Evolutionary conservation across 179 eudicot genomes (phyloP), one percentile per base, ranked within the genome.

Genomic region (Vitellaria paradoxa): DNA sequence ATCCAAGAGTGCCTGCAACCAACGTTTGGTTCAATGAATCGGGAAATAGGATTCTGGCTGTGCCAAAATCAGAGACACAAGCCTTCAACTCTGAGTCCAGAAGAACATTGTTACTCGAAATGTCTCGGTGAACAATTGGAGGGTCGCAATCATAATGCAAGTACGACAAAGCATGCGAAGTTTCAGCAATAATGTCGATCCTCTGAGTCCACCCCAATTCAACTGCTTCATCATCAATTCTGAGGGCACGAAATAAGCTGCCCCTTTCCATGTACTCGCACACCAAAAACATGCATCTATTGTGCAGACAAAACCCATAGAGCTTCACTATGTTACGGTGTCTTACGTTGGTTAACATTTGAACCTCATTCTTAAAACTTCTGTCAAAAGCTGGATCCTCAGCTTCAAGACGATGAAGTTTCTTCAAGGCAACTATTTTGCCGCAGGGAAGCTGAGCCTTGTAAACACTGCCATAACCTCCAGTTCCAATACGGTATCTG

Each of bases 131-230:
- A 47, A 87, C 77, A 18, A 87, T 65, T 2, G 87, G 83, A 6
- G 88, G 88, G 10, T 70, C 64, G 71, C 88, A 85, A 76, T 85
- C 87, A 78, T 85, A 87, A 72, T 87, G 90, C 88, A 87, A 78
- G 69, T 87, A 87, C n/a, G 81, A 80, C 56, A 85, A 65, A 5
- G 90, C 90, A 71, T 81, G 68, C 0, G 90, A 86, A 2, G 84
- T 66, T 17, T 84, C 37, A 30, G 37, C 37, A 30, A 30, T 30
- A 30, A 30, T 30, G 37, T 30, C 37, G 37, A 30, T 30, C 37
- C 84, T 50, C 72, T 82, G 0, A 87, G 26, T 82, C 69, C 90
- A 87, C 13, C 65, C 82, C 2, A 87, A 65, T 71, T 78, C 81
- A 42, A 49, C 61, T 7, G 83, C 85, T 72, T 68, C 65, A 23